Conservation (phyloP, 2,329 filamentous ascomycete species). For the Phialophora macrospora region DNA sequence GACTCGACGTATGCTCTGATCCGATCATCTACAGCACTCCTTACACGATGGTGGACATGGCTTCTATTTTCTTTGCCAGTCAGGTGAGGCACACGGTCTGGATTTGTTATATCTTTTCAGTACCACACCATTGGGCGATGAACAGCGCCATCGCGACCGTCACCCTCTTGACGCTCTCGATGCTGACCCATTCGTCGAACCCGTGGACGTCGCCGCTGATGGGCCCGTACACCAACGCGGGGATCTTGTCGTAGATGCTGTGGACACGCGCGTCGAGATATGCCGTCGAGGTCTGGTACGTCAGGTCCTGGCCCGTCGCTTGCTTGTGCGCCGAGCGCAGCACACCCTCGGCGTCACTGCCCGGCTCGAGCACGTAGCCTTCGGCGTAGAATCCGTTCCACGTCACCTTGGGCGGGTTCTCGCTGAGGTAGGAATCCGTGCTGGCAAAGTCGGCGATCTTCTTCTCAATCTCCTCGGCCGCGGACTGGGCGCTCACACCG, state of each 20-base stretch:
- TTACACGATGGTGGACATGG: no score
- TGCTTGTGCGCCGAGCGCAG: constrained; percentile 36
- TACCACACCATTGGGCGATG: constrained; percentile 35
- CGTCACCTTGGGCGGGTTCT: constrained; percentile 38
- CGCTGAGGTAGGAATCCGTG: constrained; percentile 41
- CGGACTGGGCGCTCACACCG: constrained; percentile 32
- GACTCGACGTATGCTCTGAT: no score
- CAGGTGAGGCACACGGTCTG: background rate
- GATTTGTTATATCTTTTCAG: constrained; percentile 27
- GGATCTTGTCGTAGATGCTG: constrained; percentile 32
- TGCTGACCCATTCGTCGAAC: constrained; percentile 58
- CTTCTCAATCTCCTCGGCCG: constrained; percentile 37
- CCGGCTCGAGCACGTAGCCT: constrained; percentile 41
- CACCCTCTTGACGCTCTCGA: constrained; percentile 44
- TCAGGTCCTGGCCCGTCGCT: constrained; percentile 34
- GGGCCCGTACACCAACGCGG: constrained; percentile 32
- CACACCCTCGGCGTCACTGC: constrained; percentile 36
- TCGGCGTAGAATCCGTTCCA: constrained; percentile 38
- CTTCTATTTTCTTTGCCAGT: no score
- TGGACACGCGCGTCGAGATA: constrained; percentile 34
- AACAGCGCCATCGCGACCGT: constrained; percentile 34
- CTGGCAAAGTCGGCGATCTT: constrained; percentile 42
- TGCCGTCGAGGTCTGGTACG: constrained; percentile 25
- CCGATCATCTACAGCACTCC: no score
- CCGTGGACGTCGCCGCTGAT: constrained; percentile 53